phyloP scores from a whole-genome alignment of 208 protist species.

The Angomonas deanei region DNA sequence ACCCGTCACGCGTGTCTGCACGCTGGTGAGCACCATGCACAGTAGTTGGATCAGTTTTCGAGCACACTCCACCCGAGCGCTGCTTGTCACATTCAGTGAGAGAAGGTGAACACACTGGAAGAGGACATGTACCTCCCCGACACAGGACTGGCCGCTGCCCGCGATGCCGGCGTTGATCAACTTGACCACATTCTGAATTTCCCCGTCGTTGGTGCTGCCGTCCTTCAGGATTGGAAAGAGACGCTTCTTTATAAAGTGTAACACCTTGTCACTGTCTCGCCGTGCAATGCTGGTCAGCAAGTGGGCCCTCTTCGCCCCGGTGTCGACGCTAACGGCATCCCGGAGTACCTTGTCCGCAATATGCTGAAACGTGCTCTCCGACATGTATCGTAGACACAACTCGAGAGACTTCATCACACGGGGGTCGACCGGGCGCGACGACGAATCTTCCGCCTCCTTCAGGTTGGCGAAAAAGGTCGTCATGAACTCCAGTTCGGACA shows the following conservation, averaged over 20 bases:
- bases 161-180: slow-evolving; percentile 23
- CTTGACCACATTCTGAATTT: slow-evolving; percentile 36
- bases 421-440: neutral
- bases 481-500: neutral
- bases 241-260: slow-evolving; percentile 22
- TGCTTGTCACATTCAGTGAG: slow-evolving; percentile 12
- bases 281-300: slow-evolving; percentile 32
- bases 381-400: neutral
- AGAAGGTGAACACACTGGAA: slow-evolving; percentile 5
- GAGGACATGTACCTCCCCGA: slow-evolving; percentile 3
- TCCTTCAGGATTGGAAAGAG: slow-evolving; percentile 32
- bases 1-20: neutral
- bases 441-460: neutral
- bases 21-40: neutral
- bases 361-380: neutral
- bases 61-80: slow-evolving; percentile 4
- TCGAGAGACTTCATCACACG: neutral
- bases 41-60: neutral
- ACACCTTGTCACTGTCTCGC: slow-evolving; percentile 23
- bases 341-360: neutral
- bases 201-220: slow-evolving; percentile 11
- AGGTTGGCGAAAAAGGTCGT: neutral
- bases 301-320: neutral
- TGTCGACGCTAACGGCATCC: neutral
- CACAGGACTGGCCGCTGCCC: slow-evolving; percentile 1